Conservation (phyloP, 805 yeast genomes). For the Brettanomyces anomalus region DNA sequence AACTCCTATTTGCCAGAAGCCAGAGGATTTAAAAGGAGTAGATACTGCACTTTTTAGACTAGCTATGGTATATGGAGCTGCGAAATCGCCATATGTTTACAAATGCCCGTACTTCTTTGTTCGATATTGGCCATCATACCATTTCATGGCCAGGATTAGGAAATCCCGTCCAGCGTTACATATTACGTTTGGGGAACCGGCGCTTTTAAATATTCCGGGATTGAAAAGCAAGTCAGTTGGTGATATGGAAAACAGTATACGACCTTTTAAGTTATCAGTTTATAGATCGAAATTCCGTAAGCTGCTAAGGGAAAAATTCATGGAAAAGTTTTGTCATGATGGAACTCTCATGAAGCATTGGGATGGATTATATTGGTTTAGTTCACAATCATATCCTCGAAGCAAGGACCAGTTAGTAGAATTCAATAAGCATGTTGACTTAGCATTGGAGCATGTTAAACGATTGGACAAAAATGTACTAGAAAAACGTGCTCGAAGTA, state of each 20-base stretch:
- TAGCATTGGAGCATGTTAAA: slow-evolving; percentile 12
- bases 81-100: slow-evolving; percentile 7
- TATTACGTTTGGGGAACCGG: slow-evolving; percentile 31
- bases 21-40: slow-evolving; percentile 16
- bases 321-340: slow-evolving; percentile 9
- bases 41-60: slow-evolving; percentile 12
- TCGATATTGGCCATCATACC: slow-evolving; percentile 14
- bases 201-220: slow-evolving; percentile 15
- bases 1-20: slow-evolving; percentile 8
- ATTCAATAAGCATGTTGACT: slow-evolving; percentile 8
- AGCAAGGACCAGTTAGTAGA: slow-evolving; percentile 8
- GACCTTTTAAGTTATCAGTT: slow-evolving; percentile 19
- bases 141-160: slow-evolving; percentile 18
- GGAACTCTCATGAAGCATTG: slow-evolving; percentile 2
- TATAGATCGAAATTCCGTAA: slow-evolving; percentile 16
- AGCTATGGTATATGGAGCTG: slow-evolving; percentile 5
- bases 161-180: slow-evolving; percentile 25
- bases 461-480: slow-evolving; percentile 3
- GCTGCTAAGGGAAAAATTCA: slow-evolving; percentile 12
- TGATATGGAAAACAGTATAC: slow-evolving; percentile 6
- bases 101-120: slow-evolving; percentile 17
- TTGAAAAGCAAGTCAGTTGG: slow-evolving; percentile 4
- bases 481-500: slow-evolving; percentile 4
- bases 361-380: slow-evolving; percentile 21
- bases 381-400: slow-evolving; percentile 7